phyloP scores from a whole-genome alignment of 805 yeast genomes.

The Teunomyces atbi region DNA sequence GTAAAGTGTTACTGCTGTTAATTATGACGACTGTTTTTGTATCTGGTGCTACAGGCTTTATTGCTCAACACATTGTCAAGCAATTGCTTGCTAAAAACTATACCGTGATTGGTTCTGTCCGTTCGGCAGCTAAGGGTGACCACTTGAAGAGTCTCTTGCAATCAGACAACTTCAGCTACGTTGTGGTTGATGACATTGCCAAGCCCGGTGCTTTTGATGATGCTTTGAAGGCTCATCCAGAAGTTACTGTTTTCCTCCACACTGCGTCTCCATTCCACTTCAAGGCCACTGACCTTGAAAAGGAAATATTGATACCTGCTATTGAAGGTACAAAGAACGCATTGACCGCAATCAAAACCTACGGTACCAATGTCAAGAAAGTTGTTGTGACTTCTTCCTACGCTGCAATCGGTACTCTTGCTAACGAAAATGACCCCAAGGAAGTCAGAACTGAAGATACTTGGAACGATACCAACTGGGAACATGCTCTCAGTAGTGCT shows the following conservation, averaged over 20 bases:
- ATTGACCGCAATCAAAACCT: slow-evolving; percentile 15
- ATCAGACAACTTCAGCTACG: slow-evolving; percentile 20
- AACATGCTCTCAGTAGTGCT: slow-evolving; percentile 41
- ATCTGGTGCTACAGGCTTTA: slow-evolving; percentile 53
- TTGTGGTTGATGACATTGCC: slow-evolving; percentile 22
- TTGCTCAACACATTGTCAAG: slow-evolving; percentile 46
- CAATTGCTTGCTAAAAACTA: slow-evolving; percentile 37
- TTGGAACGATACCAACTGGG: slow-evolving; percentile 56
- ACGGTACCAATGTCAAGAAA: slow-evolving; percentile 16
- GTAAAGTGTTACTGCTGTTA: background rate
- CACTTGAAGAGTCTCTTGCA: slow-evolving; percentile 15
- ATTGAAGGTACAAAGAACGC: slow-evolving; percentile 29
- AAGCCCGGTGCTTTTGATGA: slow-evolving; percentile 26
- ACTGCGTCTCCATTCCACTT: slow-evolving; percentile 34
- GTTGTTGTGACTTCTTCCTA: slow-evolving; percentile 26
- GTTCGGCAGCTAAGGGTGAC: slow-evolving; percentile 38
- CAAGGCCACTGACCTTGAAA: slow-evolving; percentile 15
- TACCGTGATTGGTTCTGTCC: slow-evolving; percentile 46
- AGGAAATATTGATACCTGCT: slow-evolving; percentile 27
- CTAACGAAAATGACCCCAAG: slow-evolving; percentile 26
- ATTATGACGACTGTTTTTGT: slow-evolving; percentile 29
- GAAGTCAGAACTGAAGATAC: slow-evolving; percentile 42
- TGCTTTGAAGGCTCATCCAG: slow-evolving; percentile 25
- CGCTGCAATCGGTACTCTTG: slow-evolving; percentile 13
- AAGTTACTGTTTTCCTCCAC: slow-evolving; percentile 26